Conservation (phyloP, 1,139 yeast species). For the Candida labiduridarum region DNA sequence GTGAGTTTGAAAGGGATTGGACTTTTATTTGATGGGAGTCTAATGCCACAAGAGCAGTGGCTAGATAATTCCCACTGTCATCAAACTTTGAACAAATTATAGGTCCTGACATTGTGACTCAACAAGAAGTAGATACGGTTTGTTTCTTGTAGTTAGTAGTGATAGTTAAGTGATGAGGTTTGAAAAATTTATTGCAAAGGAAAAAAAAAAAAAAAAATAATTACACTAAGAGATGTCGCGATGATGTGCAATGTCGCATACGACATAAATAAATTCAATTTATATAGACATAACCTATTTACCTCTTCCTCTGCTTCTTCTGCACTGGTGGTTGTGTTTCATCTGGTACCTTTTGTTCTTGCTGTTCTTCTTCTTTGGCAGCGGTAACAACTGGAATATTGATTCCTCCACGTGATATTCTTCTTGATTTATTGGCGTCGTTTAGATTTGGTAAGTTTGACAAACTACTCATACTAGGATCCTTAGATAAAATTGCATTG, state of each 20-base stretch:
- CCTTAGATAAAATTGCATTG: slow-evolving; percentile 1
- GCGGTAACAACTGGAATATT: slow-evolving; percentile 14
- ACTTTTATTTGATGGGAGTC: slow-evolving; percentile 76
- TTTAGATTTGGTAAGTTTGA: slow-evolving; percentile 10
- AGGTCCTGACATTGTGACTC: slow-evolving; percentile 20
- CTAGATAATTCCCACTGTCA: slow-evolving; percentile 59
- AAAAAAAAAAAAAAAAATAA: slow-evolving; percentile 5
- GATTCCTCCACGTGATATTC: slow-evolving; percentile 35
- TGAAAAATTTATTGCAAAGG: slow-evolving; percentile 4
- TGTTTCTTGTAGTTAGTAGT: neutral
- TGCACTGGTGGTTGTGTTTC: slow-evolving; percentile 1
- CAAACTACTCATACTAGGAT: slow-evolving; percentile 13
- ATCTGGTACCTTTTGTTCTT: neutral
- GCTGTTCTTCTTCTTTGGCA: neutral
- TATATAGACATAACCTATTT: neutral
- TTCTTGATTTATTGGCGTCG: slow-evolving; percentile 19
- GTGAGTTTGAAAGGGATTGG: slow-evolving; percentile 42
- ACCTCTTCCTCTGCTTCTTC: slow-evolving; percentile 2
- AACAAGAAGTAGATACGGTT: neutral
- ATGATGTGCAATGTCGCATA: slow-evolving; percentile 4
- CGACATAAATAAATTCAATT: neutral
- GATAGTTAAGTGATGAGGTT: slow-evolving; percentile 3
- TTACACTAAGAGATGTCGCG: slow-evolving; percentile 4
- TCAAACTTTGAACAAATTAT: slow-evolving; percentile 50
- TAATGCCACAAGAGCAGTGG: slow-evolving; percentile 68